Evolutionary conservation across 768 basidiomycete genomes (phyloP).

Genomic region (Coprinopsis cinerea): DNA sequence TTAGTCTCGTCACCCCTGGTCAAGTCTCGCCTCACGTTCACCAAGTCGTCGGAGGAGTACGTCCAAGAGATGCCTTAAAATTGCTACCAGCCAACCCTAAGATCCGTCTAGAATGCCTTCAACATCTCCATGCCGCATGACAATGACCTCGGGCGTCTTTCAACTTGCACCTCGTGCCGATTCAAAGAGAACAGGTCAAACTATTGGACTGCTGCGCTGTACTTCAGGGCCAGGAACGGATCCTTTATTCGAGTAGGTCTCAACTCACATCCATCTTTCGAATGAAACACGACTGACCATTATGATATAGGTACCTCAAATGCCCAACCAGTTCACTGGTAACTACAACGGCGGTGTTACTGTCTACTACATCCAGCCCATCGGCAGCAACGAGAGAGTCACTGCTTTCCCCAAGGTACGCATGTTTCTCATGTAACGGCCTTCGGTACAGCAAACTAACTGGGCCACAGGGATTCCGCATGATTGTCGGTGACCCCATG

Average conservation of each 20-base stretch:
- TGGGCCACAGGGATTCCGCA: slow-evolving; percentile 5
- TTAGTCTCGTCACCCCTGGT: slow-evolving; percentile 7
- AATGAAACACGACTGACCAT: neutral
- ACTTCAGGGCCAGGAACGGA: slow-evolving; percentile 1
- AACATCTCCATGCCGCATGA: slow-evolving; percentile 6
- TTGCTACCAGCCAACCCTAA: neutral
- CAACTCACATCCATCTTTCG: neutral
- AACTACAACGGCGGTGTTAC: slow-evolving; percentile 8
- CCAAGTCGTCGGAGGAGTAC: slow-evolving; percentile 6
- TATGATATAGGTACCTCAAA: slow-evolving; percentile 4
- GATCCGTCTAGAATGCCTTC: slow-evolving; percentile 1
- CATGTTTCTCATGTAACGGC: neutral
- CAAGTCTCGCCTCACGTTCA: slow-evolving; percentile 10
- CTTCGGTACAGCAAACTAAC: neutral
- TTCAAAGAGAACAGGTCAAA: slow-evolving; percentile 10
- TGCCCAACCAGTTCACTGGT: slow-evolving; percentile 9
- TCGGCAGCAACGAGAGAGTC: slow-evolving; percentile 6
- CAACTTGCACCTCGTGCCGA: slow-evolving; percentile 4
- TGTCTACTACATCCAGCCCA: slow-evolving; percentile 10
- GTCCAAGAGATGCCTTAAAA: neutral
- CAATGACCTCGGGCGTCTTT: neutral
- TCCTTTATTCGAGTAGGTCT: neutral
- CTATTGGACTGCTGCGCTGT: slow-evolving; percentile 8
- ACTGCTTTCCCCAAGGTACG: slow-evolving; percentile 8
- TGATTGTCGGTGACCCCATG: slow-evolving; percentile 10